Percentiles rank a stretch among this genome's conserved stretches.
These are phyloP conservation scores for Fraxinus ornus DNA, from an alignment of 305 asterid species.

Conservation along the genomic window DNA sequence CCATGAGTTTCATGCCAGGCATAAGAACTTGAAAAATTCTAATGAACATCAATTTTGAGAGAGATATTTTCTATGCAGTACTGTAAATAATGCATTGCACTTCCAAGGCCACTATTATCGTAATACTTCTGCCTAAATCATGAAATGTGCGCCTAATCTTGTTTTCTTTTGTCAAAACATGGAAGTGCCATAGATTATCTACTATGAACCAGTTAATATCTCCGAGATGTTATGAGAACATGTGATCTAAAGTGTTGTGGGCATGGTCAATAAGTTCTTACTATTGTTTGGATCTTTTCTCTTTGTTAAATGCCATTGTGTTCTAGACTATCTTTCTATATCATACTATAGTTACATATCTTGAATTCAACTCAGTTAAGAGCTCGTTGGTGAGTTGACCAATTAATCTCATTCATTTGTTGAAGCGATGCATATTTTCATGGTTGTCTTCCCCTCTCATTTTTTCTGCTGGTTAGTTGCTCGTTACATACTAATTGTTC, in stretches of 20 bases:
- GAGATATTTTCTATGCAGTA: neutral
- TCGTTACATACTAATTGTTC: neutral
- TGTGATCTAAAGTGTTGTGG: neutral
- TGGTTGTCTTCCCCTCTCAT: slow-evolving; percentile 1
- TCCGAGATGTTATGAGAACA: neutral
- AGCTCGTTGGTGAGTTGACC: neutral
- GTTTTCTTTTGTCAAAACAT: neutral
- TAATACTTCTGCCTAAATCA: neutral
- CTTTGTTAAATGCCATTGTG: neutral
- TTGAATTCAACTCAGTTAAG: neutral
- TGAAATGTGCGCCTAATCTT: neutral
- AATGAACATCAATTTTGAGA: neutral
- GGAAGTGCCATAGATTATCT: neutral
- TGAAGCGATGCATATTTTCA: neutral
- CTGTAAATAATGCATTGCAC: neutral
- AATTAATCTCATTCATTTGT: neutral
- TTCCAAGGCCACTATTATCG: neutral
- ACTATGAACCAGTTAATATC: neutral
- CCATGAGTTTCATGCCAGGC: neutral
- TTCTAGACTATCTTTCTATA: neutral
- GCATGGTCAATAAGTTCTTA: neutral
- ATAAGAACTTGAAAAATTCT: neutral
- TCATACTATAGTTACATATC: neutral
- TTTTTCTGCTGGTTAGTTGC: slow-evolving; percentile 9
- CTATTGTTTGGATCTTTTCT: neutral